Evolutionary conservation across 148 eudicot genomes (phyloP).

Genomic region (Fagopyrum homotropicum): DNA sequence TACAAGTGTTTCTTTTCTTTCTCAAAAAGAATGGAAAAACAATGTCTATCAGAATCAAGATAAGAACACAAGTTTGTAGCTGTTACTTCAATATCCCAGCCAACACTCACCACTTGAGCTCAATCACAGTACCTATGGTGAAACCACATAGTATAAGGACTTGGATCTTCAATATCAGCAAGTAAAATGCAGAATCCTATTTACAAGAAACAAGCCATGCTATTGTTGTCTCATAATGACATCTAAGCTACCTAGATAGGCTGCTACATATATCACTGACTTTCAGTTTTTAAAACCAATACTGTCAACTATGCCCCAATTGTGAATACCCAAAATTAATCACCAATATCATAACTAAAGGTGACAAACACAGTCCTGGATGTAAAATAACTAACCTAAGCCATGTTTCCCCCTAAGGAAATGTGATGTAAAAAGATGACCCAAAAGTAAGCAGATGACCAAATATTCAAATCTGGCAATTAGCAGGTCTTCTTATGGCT

Average conservation of each 20-base stretch:
- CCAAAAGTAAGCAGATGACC: neutral
- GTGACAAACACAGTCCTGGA: too few relatives aligned
- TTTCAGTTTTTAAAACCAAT: too few relatives aligned
- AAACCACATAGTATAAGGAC: neutral
- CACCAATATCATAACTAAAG: neutral
- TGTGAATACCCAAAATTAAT: too few relatives aligned
- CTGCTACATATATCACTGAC: too few relatives aligned
- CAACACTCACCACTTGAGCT: neutral
- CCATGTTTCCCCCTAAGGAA: neutral
- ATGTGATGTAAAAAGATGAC: too few relatives aligned
- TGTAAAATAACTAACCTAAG: neutral
- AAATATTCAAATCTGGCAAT: neutral
- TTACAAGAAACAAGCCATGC: neutral
- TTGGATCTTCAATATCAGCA: neutral
- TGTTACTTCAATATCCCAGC: too few relatives aligned
- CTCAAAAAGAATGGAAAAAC: too few relatives aligned
- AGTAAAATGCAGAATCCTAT: neutral
- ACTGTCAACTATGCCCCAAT: too few relatives aligned
- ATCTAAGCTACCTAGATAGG: neutral
- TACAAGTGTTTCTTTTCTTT: too few relatives aligned
- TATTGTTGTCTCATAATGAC: neutral
- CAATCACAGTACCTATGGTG: neutral
- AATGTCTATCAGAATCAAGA: too few relatives aligned
- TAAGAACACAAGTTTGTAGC: too few relatives aligned
- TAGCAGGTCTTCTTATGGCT: neutral